These are phyloP conservation scores for Kalaharituber pfeilii DNA, from an alignment of 2,329 filamentous ascomycete species.

Conservation along the genomic window DNA sequence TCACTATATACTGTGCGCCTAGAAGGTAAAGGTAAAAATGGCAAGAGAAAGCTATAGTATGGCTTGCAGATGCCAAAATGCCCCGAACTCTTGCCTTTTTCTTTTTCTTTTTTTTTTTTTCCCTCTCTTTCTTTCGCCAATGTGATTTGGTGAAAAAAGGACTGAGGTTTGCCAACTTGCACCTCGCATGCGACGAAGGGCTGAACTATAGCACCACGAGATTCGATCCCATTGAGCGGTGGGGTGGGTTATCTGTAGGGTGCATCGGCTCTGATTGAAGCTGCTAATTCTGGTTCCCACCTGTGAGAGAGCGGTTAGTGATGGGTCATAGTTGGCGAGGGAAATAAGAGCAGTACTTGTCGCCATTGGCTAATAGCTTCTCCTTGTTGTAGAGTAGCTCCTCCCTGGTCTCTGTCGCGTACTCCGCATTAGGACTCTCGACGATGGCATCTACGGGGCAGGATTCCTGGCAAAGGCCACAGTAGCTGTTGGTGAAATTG, in stretches of 20 bases:
- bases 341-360: conserved; percentile 38
- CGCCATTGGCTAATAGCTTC: conserved; percentile 74
- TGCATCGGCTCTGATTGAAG: conserved; percentile 77
- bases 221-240: too few relatives aligned
- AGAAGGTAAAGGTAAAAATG: too few relatives aligned
- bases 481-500: conserved; percentile 45
- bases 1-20: too few relatives aligned
- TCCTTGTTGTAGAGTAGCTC: conserved; percentile 97
- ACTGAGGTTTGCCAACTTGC: too few relatives aligned
- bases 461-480: conserved; percentile 59
- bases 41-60: too few relatives aligned
- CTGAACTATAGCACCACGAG: too few relatives aligned
- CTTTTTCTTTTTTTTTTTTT: background rate
- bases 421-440: conserved; percentile 56
- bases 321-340: conserved; percentile 25
- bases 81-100: background rate
- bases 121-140: background rate
- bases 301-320: conserved; percentile 23
- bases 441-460: conserved; percentile 95
- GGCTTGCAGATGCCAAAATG: too few relatives aligned
- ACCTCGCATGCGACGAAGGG: too few relatives aligned
- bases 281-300: conserved; percentile 94
- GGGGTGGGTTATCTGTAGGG: conserved; percentile 84
- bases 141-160: too few relatives aligned
- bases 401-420: conserved; percentile 64